Percentiles rank a stretch among this genome's conserved stretches.
phyloP scores from a whole-genome alignment of 495 filamentous ascomycete species.

The Podospora comata region DNA sequence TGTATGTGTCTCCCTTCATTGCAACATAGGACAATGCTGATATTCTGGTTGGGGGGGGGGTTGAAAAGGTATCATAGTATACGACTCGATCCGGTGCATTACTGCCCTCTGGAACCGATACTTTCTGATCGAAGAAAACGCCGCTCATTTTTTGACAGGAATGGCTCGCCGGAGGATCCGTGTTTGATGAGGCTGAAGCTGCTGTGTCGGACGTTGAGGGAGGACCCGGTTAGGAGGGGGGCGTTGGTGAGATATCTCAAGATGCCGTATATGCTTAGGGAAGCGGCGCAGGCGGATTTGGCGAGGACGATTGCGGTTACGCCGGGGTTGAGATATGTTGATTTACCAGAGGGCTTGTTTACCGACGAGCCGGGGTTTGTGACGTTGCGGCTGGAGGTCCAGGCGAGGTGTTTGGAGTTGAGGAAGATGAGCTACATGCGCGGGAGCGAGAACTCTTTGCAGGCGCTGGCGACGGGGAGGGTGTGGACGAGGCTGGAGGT shows the following conservation, averaged over 20 bases:
- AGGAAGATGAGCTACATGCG: slow-evolving; percentile 81
- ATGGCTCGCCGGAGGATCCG: slow-evolving; percentile 74
- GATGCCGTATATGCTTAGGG: slow-evolving; percentile 94
- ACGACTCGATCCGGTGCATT: slow-evolving; percentile 91
- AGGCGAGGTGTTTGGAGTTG: slow-evolving; percentile 75
- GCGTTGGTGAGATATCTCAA: slow-evolving; percentile 71
- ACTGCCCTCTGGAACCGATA: slow-evolving; percentile 81
- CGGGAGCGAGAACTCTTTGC: slow-evolving; percentile 76
- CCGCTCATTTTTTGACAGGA: slow-evolving; percentile 68
- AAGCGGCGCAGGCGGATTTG: slow-evolving; percentile 77
- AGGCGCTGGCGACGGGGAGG: slow-evolving; percentile 58
- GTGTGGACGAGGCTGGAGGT: slow-evolving; percentile 79
- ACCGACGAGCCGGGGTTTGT: slow-evolving; percentile 70
- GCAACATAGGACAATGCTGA: slow-evolving; percentile 6
- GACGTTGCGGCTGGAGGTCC: slow-evolving; percentile 76
- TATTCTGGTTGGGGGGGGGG: slow-evolving; percentile 6
- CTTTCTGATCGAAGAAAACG: slow-evolving; percentile 74
- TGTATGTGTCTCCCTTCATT: slow-evolving; percentile 43
- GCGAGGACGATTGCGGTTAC: slow-evolving; percentile 81
- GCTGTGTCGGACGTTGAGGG: slow-evolving; percentile 75
- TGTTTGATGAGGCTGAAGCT: slow-evolving; percentile 71
- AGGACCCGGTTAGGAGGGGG: slow-evolving; percentile 62
- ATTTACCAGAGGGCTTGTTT: slow-evolving; percentile 84
- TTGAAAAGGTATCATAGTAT: slow-evolving; percentile 73
- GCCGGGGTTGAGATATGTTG: slow-evolving; percentile 84